Evolutionary conservation across 306 rosid genomes (phyloP), one percentile per base, ranked within the genome.

Genomic region (Acacia melanoxylon): DNA sequence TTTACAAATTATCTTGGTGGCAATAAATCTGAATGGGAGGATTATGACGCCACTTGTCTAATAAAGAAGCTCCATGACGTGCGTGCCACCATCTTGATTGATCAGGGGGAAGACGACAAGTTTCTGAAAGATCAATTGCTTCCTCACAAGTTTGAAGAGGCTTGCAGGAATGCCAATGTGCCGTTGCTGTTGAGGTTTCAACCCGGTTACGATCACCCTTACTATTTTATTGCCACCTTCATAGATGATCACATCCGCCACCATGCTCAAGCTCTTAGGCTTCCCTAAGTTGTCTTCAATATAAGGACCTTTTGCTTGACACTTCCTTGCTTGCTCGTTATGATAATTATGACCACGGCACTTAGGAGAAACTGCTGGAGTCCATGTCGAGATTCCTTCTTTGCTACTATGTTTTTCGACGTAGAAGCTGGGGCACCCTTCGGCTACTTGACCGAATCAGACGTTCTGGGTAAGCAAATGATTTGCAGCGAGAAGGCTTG

Each of bases 71-170:
- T 78, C 49, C 68, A 46, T 9, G 86, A 93, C 79, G 90, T 91
- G 25, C 83, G 90, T 49, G 81, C 91, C 40, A 86, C 91, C 86
- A 93, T 95, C 85, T 86, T 95, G 87, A 95, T 95, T 74, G 99
- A 95, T 83, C 99, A 94, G 98, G 98, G 98, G 40, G 91, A 79
- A 51, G 95, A 90, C 77, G 98, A 94, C 86, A 91, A 93, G 65
- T 93, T 89, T 89, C 81, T 93, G 90, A 85, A 72, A 2, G 91
- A 89, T 77, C 97, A 94, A 79, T 69, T 95, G 82, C 86, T 92
- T n/a, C 90, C 98, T 52, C 85, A 85, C 85, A 91, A 93, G 86
- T 89, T 95, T 62, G 91, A 91, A 82, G 91, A 93, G 87, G 99
- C 97, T 19, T 92, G 99, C 93, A 87, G 45, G 83, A 89, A 75